Conservation (phyloP, 192 early-diverging fungal species). For the Lunasporangiospora selenospora region DNA sequence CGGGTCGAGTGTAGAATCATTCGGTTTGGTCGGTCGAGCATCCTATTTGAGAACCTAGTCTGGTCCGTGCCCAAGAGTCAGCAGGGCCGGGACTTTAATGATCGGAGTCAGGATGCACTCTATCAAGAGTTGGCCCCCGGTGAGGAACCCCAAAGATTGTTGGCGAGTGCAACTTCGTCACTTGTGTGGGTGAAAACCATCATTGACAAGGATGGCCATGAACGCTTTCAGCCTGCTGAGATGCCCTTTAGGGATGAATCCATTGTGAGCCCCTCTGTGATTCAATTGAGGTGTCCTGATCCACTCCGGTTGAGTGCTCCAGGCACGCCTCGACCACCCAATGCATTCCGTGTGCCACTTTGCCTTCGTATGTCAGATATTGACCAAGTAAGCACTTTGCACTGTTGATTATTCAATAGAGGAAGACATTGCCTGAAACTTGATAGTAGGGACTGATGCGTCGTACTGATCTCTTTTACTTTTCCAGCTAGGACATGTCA, state of each 20-base stretch:
- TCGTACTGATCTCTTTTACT: neutral
- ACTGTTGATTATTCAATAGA: neutral
- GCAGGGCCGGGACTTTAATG: slow-evolving; percentile 12
- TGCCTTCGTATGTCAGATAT: slow-evolving; percentile 17
- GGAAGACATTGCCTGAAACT: too few species aligned
- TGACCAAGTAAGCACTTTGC: slow-evolving; percentile 15
- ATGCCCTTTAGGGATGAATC: slow-evolving; percentile 2
- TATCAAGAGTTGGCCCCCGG: neutral
- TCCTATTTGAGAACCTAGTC: slow-evolving; percentile 14
- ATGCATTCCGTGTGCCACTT: slow-evolving; percentile 21
- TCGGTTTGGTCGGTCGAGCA: slow-evolving; percentile 13
- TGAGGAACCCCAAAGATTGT: slow-evolving; percentile 21
- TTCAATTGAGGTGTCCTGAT: neutral
- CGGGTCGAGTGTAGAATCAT: slow-evolving; percentile 8
- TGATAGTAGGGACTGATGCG: too few species aligned
- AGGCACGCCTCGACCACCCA: slow-evolving; percentile 5
- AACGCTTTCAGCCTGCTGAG: neutral
- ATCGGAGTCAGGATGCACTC: slow-evolving; percentile 9
- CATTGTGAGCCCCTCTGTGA: neutral
- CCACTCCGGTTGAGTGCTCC: neutral
- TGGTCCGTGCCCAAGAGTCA: slow-evolving; percentile 21
- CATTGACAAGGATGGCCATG: slow-evolving; percentile 16
- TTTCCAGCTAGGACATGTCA: slow-evolving; percentile 21
- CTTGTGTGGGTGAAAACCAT: slow-evolving; percentile 12
- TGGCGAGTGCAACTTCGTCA: slow-evolving; percentile 9